These are phyloP conservation scores for Nelumbo lutea DNA, from an alignment of 164 flowering plant genomes.

Conservation along the genomic window DNA sequence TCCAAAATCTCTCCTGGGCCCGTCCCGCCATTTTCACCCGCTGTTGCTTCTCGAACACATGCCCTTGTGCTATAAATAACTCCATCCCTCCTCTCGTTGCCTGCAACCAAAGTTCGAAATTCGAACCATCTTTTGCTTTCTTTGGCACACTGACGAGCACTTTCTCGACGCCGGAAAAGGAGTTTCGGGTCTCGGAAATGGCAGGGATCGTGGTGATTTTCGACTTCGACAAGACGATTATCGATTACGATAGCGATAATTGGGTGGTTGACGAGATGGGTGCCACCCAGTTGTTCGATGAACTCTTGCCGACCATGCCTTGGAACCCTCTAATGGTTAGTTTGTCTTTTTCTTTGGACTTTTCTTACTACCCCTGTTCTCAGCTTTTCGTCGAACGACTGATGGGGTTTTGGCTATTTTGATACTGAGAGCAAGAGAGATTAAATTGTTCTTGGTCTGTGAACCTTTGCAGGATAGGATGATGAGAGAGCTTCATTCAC, in stretches of 20 bases:
- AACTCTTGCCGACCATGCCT: conserved; percentile 61
- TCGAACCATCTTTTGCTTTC: too few species aligned
- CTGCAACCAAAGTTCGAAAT: too few species aligned
- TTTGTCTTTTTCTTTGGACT: background rate
- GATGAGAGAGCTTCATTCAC: conserved; percentile 31
- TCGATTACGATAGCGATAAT: conserved; percentile 73
- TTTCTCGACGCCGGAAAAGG: background rate
- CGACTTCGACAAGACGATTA: conserved; percentile 81
- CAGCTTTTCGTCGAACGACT: background rate
- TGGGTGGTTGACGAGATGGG: conserved; percentile 76
- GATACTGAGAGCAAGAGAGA: background rate
- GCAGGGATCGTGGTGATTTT: conserved; percentile 52
- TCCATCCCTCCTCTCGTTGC: too few species aligned
- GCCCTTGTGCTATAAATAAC: too few species aligned
- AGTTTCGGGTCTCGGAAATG: conserved; percentile 12
- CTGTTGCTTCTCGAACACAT: too few species aligned
- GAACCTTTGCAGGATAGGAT: conserved; percentile 27
- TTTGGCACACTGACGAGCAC: background rate
- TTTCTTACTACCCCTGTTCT: background rate
- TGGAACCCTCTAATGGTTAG: conserved; percentile 85
- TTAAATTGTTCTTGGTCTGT: too few species aligned
- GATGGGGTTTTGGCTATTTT: too few species aligned
- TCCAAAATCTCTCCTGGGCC: too few species aligned
- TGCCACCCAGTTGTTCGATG: conserved; percentile 40
- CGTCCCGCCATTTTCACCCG: too few species aligned